These are phyloP conservation scores for Penicillium sp. DNA, from an alignment of 2,329 filamentous ascomycete genomes.

Conservation along the genomic window DNA sequence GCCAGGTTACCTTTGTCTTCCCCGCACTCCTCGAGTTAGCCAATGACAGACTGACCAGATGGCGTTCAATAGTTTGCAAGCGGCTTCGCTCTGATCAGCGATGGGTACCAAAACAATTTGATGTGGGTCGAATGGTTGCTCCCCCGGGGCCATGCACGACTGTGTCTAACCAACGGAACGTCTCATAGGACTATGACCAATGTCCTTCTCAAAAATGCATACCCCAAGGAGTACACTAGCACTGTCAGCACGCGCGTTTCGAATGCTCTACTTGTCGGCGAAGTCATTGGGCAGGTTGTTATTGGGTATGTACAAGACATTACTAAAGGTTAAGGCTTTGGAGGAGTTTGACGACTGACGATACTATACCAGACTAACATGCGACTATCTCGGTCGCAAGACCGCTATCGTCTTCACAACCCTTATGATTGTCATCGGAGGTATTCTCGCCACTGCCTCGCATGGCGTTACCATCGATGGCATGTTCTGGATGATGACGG, in stretches of 20 bases:
- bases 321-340: background rate
- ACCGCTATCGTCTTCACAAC: slow-evolving; percentile 48
- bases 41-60: background rate
- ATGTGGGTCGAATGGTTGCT: slow-evolving; percentile 19
- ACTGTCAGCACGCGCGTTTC: slow-evolving; percentile 30
- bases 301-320: slow-evolving; percentile 20
- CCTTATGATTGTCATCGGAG: slow-evolving; percentile 46
- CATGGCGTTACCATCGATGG: slow-evolving; percentile 46
- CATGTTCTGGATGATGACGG: slow-evolving; percentile 55
- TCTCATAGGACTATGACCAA: slow-evolving; percentile 28
- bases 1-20: background rate
- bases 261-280: slow-evolving; percentile 29
- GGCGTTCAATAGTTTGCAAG: slow-evolving; percentile 21
- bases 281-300: slow-evolving; percentile 27
- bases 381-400: slow-evolving; percentile 48
- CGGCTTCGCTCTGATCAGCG: slow-evolving; percentile 30
- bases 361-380: slow-evolving; percentile 31
- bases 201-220: slow-evolving; percentile 28
- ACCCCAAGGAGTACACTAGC: slow-evolving; percentile 25
- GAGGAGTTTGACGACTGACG: background rate
- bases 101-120: slow-evolving; percentile 33
- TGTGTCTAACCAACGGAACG: background rate
- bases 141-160: background rate
- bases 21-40: background rate
- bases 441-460: slow-evolving; percentile 46